These are phyloP conservation scores for Agrocybe chaxingu DNA, from an alignment of 768 basidiomycete genomes.

Conservation along the genomic window DNA sequence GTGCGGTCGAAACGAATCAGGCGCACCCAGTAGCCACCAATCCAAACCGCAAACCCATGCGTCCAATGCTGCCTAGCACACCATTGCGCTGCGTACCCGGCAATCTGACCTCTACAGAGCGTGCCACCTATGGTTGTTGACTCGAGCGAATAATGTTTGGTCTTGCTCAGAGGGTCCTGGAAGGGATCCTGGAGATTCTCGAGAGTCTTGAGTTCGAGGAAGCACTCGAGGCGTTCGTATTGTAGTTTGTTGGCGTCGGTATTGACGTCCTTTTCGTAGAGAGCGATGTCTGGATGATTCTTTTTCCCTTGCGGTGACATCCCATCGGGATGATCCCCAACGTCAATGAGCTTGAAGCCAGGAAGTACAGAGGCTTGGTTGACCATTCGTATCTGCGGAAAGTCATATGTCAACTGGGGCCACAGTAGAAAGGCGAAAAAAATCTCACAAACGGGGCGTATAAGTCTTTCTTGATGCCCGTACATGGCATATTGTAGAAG, in stretches of 20 bases:
- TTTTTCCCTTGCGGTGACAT: not conserved
- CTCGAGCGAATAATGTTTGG: constrained; percentile 4
- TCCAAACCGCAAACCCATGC: constrained; percentile 1
- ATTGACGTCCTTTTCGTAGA: not conserved
- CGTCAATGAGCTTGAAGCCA: constrained; percentile 8
- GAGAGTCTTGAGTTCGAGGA: constrained; percentile 15
- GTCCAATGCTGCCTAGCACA: constrained; percentile 17
- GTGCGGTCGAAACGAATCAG: constrained; percentile 2
- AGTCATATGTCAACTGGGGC: not conserved
- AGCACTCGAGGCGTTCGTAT: not conserved
- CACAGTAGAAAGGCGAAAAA: not conserved
- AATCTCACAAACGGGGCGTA: constrained; percentile 6
- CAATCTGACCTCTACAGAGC: constrained; percentile 21
- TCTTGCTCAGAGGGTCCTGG: not conserved
- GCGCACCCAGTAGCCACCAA: not conserved
- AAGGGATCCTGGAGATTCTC: constrained; percentile 10
- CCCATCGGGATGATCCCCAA: not conserved
- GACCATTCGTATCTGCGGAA: constrained; percentile 1
- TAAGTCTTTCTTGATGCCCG: constrained; percentile 1
- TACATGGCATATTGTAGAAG: not conserved
- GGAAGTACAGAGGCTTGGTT: not conserved
- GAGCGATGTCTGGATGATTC: constrained; percentile 1
- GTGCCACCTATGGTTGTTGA: not conserved
- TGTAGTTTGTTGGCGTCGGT: not conserved
- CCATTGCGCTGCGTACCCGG: constrained; percentile 15